Conservation (phyloP, 2,329 filamentous ascomycete species). For the Colletotrichum sp. region DNA sequence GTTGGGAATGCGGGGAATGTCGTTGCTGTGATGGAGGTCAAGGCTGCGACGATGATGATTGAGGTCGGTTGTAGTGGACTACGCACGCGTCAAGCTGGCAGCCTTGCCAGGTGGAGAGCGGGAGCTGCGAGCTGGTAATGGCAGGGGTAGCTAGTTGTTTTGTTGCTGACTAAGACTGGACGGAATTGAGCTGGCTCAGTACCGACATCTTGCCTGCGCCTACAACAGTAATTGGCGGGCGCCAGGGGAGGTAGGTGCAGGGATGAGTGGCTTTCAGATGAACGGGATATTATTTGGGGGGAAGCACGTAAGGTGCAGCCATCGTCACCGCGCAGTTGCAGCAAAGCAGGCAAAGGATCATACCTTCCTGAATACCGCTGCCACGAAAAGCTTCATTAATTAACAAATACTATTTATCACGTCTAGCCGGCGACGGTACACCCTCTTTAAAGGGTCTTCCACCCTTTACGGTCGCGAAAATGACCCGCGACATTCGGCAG, state of each 20-base stretch:
- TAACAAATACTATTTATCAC: background rate
- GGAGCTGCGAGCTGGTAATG: background rate
- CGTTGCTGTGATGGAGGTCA: slow-evolving; percentile 7
- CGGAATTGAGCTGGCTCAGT: background rate
- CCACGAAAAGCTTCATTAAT: background rate
- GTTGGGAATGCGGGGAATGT: slow-evolving; percentile 10
- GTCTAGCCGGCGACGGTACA: background rate
- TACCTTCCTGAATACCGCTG: background rate
- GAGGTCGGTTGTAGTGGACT: slow-evolving; percentile 17
- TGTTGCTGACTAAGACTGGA: slow-evolving; percentile 43
- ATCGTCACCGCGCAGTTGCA: slow-evolving; percentile 17
- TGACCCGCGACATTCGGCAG: slow-evolving; percentile 64
- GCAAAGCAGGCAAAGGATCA: background rate
- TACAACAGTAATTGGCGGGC: slow-evolving; percentile 20
- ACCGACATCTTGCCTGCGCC: background rate
- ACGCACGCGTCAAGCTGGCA: slow-evolving; percentile 53
- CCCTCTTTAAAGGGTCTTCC: background rate
- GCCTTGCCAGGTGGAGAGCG: slow-evolving; percentile 45
- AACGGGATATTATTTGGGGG: slow-evolving; percentile 2
- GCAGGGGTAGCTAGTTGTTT: slow-evolving; percentile 35
- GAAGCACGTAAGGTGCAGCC: background rate
- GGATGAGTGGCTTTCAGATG: slow-evolving; percentile 9
- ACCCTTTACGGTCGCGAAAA: slow-evolving; percentile 28
- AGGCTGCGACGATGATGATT: slow-evolving; percentile 29
- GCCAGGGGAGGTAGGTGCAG: slow-evolving; percentile 1